These are phyloP conservation scores for Limtongia smithiae DNA, from an alignment of 805 yeast genomes.

Conservation along the genomic window DNA sequence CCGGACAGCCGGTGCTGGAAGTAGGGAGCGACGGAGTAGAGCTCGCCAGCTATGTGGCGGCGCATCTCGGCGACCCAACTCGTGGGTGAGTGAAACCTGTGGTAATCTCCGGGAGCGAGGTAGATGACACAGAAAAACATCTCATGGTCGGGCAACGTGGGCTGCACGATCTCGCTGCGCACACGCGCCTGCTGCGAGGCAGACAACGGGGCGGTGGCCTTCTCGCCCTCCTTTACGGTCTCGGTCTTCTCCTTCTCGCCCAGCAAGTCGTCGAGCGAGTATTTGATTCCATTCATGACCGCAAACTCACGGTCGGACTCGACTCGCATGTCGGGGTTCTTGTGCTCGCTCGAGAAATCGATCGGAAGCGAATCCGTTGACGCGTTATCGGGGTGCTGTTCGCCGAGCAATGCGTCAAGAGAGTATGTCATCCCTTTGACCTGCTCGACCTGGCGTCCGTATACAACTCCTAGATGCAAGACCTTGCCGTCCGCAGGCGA, in stretches of 20 bases:
- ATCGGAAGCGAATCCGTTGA: slow-evolving; percentile 34
- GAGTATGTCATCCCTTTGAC: slow-evolving; percentile 96
- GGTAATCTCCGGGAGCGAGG: slow-evolving; percentile 97
- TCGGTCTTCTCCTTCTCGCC: slow-evolving; percentile 57
- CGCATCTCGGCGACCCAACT: slow-evolving; percentile 93
- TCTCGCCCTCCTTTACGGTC: slow-evolving; percentile 63
- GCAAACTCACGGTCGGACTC: slow-evolving; percentile 71
- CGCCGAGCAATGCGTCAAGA: slow-evolving; percentile 79
- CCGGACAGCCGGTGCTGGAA: slow-evolving; percentile 85
- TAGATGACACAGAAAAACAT: slow-evolving; percentile 87
- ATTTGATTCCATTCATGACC: slow-evolving; percentile 67
- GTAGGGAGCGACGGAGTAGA: slow-evolving; percentile 93
- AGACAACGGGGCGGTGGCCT: slow-evolving; percentile 39
- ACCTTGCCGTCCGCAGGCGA: slow-evolving; percentile 94
- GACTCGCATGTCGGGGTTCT: slow-evolving; percentile 36
- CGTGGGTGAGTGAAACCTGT: slow-evolving; percentile 92
- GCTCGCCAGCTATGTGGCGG: slow-evolving; percentile 93
- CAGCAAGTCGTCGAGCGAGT: slow-evolving; percentile 63
- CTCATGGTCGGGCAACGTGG: slow-evolving; percentile 27
- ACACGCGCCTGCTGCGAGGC: slow-evolving; percentile 13
- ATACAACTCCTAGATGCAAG: slow-evolving; percentile 74
- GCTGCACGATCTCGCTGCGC: slow-evolving; percentile 22
- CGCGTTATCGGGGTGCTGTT: slow-evolving; percentile 25
- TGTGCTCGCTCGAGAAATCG: slow-evolving; percentile 43
- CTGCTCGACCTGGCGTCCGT: slow-evolving; percentile 77